Evolutionary conservation across 2,329 filamentous ascomycete species (phyloP), one percentile per base, ranked within the genome.

Genomic region (Colletotrichum karsti): DNA sequence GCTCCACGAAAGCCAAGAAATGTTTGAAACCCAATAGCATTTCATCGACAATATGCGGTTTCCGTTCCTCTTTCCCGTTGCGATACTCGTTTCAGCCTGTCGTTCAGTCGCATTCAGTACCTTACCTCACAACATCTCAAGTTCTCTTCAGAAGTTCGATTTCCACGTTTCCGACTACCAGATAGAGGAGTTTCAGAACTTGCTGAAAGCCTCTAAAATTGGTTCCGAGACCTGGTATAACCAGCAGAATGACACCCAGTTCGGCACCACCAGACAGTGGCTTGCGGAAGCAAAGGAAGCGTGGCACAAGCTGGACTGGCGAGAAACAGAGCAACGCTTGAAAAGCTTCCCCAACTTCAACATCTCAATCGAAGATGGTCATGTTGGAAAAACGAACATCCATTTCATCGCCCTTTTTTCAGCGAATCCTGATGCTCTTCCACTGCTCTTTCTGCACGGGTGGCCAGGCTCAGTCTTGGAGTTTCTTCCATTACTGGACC

Each of bases 391-490:
- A n/a, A 44, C 41, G 8, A 44, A 22, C 3, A 44, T 44, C 22
- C 41, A 44, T 20, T 44, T 44, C 41, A 44, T 44, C 8, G 41
- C 41, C 18, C 41, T 44, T 6, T 44, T 22, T 44, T 89, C 87
- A 1, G 70, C 79, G 54, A 83, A 81, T 18, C 39, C 74, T 2
- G 79, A 84, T 70, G 87, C 87, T 1, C 78, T 85, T 2, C 87
- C 87, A 0, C 70, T 89, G 10, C 69, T 82, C 3, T 77, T 87
- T 9, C 72, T 85, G 10, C 87, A 89, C 69, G 88, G 87, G 51
- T 89, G 85, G 85, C 86, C 86, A 4, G 77, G 79, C 70, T 82
- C 78, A 1, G 85, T 88, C 69, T 73, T 85, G 2, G 88, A 90
- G 69, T 90, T 89, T 70, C 72, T 90, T 2, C 82, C 81, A 2